Conservation (phyloP, 2,329 filamentous ascomycete genomes). For the Xylariaceae sp. region DNA sequence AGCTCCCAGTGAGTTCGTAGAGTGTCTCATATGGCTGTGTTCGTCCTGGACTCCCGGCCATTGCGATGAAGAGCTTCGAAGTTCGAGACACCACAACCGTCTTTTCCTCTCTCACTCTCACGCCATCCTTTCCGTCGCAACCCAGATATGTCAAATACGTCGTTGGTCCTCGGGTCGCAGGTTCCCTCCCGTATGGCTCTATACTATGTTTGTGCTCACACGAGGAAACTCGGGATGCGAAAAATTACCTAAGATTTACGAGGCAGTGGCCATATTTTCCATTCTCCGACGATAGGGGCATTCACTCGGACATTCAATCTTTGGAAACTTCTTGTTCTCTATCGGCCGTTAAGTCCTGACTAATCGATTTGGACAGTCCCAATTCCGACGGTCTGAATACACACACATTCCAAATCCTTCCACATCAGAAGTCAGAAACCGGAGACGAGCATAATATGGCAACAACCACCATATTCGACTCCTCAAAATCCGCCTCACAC, state of each 20-base stretch:
- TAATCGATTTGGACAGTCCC: background rate
- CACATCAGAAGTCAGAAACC: background rate
- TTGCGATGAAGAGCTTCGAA: background rate
- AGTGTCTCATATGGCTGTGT: background rate
- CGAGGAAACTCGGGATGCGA: background rate
- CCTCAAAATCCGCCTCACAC: slow-evolving; percentile 1
- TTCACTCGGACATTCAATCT: background rate
- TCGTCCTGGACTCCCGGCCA: background rate
- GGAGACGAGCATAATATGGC: background rate
- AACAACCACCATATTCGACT: slow-evolving; percentile 15
- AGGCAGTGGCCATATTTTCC: background rate
- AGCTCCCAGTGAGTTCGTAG: too few species aligned
- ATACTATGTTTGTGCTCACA: background rate
- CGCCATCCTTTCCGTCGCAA: background rate
- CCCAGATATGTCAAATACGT: background rate
- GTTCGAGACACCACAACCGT: background rate
- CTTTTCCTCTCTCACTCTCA: background rate
- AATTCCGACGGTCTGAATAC: background rate
- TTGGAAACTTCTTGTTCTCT: background rate
- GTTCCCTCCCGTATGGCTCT: background rate
- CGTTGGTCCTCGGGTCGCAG: background rate
- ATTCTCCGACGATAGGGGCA: background rate
- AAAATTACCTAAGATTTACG: background rate
- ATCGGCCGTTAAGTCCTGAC: background rate
- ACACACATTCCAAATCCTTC: background rate